phyloP scores from a whole-genome alignment of 768 basidiomycete species.

The Boletus subcaerulescens region DNA sequence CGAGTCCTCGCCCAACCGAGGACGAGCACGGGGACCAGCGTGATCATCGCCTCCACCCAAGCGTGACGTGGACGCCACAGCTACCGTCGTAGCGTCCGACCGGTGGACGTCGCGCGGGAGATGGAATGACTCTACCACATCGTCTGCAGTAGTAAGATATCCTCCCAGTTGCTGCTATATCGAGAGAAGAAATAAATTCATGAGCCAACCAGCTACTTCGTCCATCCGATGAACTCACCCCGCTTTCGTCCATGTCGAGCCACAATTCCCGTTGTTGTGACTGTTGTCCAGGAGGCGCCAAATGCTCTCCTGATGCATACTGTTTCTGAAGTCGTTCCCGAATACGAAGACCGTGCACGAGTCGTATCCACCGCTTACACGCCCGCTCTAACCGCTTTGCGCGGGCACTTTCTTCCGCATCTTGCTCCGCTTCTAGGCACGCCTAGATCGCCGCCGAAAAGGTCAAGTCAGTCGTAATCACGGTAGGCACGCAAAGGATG shows the following conservation, averaged over 20 bases:
- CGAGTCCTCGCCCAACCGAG: background rate
- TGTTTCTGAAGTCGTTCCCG: slow-evolving; percentile 78
- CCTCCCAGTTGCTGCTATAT: slow-evolving; percentile 40
- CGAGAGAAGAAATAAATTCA: background rate
- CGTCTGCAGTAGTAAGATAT: slow-evolving; percentile 67
- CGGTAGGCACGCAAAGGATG: background rate
- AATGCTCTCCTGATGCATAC: slow-evolving; percentile 44
- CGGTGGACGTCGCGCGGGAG: slow-evolving; percentile 53
- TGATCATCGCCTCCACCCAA: background rate
- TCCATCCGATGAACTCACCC: slow-evolving; percentile 17
- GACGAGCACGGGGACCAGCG: background rate
- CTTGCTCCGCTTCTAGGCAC: slow-evolving; percentile 77
- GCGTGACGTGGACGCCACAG: slow-evolving; percentile 2
- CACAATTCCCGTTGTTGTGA: slow-evolving; percentile 12
- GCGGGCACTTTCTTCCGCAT: slow-evolving; percentile 72
- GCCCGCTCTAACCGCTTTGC: slow-evolving; percentile 75
- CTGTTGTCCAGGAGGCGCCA: slow-evolving; percentile 1
- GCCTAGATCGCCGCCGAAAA: slow-evolving; percentile 50
- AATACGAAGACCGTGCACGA: slow-evolving; percentile 87
- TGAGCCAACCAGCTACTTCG: slow-evolving; percentile 17
- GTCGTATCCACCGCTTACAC: slow-evolving; percentile 82
- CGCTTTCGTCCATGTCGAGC: slow-evolving; percentile 21
- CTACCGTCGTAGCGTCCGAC: slow-evolving; percentile 10
- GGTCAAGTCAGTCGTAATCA: slow-evolving; percentile 3
- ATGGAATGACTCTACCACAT: slow-evolving; percentile 69